These are phyloP conservation scores for Aspergillus panamensis DNA, from an alignment of 495 filamentous ascomycete species.

Conservation along the genomic window DNA sequence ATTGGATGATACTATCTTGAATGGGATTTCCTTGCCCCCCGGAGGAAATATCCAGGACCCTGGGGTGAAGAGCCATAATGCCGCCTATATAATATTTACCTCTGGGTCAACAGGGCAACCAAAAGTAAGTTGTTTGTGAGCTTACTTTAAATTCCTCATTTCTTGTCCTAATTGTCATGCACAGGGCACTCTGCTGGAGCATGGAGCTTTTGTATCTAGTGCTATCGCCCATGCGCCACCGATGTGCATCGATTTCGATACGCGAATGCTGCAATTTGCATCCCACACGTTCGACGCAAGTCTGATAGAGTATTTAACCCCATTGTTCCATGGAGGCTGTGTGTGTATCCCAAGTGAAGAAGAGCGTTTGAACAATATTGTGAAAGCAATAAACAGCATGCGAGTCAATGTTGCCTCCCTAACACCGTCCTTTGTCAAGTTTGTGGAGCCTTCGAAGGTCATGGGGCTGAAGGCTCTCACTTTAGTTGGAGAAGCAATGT, in stretches of 20 bases:
- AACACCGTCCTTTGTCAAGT: constrained; percentile 53
- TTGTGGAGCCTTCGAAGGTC: constrained; percentile 42
- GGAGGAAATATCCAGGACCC: constrained; percentile 20
- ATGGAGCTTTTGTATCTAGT: constrained; percentile 42
- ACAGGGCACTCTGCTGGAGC: constrained; percentile 48
- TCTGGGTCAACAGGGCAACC: constrained; percentile 52
- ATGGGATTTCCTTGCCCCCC: constrained; percentile 25
- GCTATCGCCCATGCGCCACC: constrained; percentile 43
- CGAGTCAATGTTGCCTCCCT: constrained; percentile 42
- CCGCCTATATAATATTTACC: constrained; percentile 46
- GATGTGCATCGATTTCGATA: constrained; percentile 26
- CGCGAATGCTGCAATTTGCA: constrained; percentile 48
- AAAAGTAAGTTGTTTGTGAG: constrained; percentile 43
- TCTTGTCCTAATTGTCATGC: not conserved
- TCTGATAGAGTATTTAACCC: constrained; percentile 39
- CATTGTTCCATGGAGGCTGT: constrained; percentile 43
- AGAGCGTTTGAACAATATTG: constrained; percentile 47
- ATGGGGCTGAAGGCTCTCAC: constrained; percentile 45
- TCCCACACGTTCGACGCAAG: constrained; percentile 54
- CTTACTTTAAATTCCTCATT: not conserved
- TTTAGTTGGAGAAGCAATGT: constrained; percentile 55
- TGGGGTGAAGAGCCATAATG: constrained; percentile 34
- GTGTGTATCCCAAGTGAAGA: constrained; percentile 52
- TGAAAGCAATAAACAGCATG: constrained; percentile 43
- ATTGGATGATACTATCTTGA: constrained; percentile 32